These are phyloP conservation scores for Silene conica DNA, from an alignment of 148 eudicot species.

Conservation along the genomic window DNA sequence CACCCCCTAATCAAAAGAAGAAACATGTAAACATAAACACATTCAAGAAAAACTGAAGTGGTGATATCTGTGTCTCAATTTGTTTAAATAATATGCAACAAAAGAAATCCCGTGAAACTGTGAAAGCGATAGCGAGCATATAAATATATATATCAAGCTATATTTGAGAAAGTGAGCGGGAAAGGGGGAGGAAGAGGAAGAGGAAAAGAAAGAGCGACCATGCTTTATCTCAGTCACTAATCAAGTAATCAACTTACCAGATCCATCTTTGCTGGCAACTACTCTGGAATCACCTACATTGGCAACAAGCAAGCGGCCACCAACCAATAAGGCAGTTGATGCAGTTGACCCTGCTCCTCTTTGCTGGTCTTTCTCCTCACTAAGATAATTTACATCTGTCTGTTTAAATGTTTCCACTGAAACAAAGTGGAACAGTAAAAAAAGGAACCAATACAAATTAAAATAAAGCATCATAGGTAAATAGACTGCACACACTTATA, in stretches of 20 bases:
- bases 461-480: background rate
- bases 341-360: constrained; percentile 88
- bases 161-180: background rate
- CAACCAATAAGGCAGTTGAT: constrained; percentile 65
- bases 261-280: constrained; percentile 66
- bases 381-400: constrained; percentile 61
- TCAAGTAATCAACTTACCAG: constrained; percentile 39
- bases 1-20: background rate
- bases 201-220: background rate
- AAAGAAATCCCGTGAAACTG: no score
- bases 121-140: no score
- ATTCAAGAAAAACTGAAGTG: background rate
- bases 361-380: constrained; percentile 53
- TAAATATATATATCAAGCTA: no score
- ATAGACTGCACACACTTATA: background rate
- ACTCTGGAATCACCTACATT: constrained; percentile 87
- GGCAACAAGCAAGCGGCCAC: constrained; percentile 61
- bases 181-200: no score
- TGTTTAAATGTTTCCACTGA: constrained; percentile 64
- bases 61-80: no score
- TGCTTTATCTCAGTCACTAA: background rate
- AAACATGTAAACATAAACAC: background rate
- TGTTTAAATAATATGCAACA: no score
- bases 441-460: background rate
- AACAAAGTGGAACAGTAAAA: constrained; percentile 8